A percentile compares a stretch with the other conserved stretches of the same genome.
Conservation (phyloP, 768 basidiomycete genomes). For the Holtermanniella nyarrowii region DNA sequence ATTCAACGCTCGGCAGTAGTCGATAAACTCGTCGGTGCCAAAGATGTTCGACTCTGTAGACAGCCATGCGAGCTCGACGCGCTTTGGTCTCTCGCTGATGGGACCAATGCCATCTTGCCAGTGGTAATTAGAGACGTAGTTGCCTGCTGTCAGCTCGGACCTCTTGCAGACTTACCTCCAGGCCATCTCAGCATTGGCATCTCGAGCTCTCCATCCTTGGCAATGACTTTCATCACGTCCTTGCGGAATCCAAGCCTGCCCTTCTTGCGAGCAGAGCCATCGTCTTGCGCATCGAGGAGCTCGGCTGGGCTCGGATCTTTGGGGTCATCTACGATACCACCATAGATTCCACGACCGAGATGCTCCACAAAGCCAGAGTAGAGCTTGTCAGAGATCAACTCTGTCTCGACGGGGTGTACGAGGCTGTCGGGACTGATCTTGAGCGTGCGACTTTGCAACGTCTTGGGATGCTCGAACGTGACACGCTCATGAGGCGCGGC, state of each 20-base stretch:
- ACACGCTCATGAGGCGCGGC: too few species aligned
- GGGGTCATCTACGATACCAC: constrained; percentile 38
- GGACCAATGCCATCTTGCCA: constrained; percentile 57
- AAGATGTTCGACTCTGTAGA: constrained; percentile 55
- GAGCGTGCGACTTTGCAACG: constrained; percentile 14
- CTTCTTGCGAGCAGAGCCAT: constrained; percentile 37
- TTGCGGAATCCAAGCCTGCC: constrained; percentile 47
- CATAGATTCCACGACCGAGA: constrained; percentile 44
- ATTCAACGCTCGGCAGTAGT: constrained; percentile 49
- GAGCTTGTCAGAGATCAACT: constrained; percentile 42
- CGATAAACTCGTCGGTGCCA: constrained; percentile 51
- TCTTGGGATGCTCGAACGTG: too few species aligned
- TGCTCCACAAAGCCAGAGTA: constrained; percentile 59
- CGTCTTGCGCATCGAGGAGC: constrained; percentile 33
- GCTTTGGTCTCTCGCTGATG: constrained; percentile 46
- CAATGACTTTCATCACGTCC: constrained; percentile 47
- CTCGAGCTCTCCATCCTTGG: constrained; percentile 43
- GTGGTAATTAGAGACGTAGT: constrained; percentile 51
- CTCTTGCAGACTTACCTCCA: constrained; percentile 42
- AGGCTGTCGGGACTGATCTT: constrained; percentile 45
- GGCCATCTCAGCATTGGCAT: constrained; percentile 50
- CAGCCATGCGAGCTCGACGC: constrained; percentile 56
- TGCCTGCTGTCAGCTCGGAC: constrained; percentile 31
- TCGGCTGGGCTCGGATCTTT: constrained; percentile 18
- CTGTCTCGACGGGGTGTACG: constrained; percentile 46